Evolutionary conservation across 768 basidiomycete species (phyloP), one percentile per base, ranked within the genome.

Genomic region (Mycena pura): DNA sequence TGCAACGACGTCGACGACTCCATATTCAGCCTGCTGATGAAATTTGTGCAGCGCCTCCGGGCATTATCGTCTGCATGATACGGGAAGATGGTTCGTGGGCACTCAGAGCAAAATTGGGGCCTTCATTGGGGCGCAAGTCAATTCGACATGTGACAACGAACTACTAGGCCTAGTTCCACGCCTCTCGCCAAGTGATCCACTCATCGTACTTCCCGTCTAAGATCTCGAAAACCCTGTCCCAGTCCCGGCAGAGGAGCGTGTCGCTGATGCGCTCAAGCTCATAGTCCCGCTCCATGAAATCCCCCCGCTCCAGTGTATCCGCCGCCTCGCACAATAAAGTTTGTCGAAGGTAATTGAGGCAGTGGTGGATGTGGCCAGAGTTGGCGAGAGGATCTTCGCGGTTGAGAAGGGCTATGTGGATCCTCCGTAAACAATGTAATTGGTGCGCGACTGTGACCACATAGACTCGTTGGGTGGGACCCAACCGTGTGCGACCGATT

Each of bases 271-370:
- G 36, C 17, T 76, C 67, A 3, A 62, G 43, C 24, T 71, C 68
- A 38, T 68, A 73, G 36, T 73, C 65, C 15, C 59, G 61, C 48
- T 51, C 49, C 68, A 72, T 63, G 50, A 77, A 77, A 50, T 77
- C 74, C 1, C 74, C 76, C 9, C 54, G 45, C 52, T 79, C 78
- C 9, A 79, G 51, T 3, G 72, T 68, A 38, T 69, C 67, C 21
- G 73, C 70, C 6, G 78, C 74, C 6, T 65, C 68, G 54, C 78
- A 80, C 24, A 80, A 59, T 19, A 76, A 55, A 2, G 70, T 70
- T 44, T 79, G 77, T 5, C 77, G 64, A 7, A 79, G 62, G 58
- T 78, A 79, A 44, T 75, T 72, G 2, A 79, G 52, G 55, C 79
- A 80, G 53, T 80, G 79, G 5, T 71, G 66, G 14, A 72, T 46